Conservation (phyloP, 73 alveolate genomes). For the Symbiodinium natans region DNA sequence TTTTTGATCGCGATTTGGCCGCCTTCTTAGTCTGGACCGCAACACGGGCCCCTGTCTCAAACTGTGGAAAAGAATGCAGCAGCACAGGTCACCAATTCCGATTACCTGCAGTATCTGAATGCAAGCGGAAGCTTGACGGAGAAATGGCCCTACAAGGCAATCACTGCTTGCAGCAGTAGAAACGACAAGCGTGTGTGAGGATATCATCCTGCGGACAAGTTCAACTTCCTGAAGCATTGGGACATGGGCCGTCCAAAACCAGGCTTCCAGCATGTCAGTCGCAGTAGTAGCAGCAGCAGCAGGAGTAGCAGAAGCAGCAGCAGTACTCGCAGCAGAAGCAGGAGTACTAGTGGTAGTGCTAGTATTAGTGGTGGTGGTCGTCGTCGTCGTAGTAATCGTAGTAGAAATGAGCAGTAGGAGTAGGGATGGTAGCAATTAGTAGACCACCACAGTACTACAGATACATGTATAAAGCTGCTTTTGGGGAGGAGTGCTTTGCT, state of each 20-base stretch:
- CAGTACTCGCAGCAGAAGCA: too few relatives aligned
- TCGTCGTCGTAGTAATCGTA: too few relatives aligned
- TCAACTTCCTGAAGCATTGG: constrained; percentile 89
- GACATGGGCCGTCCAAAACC: constrained; percentile 21
- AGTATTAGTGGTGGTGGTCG: too few relatives aligned
- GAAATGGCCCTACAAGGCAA: background rate
- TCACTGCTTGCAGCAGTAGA: background rate
- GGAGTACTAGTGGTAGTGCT: too few relatives aligned
- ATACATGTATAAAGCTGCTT: too few relatives aligned
- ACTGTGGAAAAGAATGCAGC: too few relatives aligned
- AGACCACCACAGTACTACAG: too few relatives aligned
- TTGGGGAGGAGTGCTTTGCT: too few relatives aligned
- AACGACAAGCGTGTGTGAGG: background rate
- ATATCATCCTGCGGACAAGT: constrained; percentile 53
- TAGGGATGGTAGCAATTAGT: background rate
- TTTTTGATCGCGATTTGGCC: constrained; percentile 42
- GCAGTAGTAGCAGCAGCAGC: too few relatives aligned
- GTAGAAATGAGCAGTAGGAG: background rate
- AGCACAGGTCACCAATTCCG: constrained; percentile 43
- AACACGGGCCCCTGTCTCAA: too few relatives aligned
- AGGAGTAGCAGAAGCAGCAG: too few relatives aligned
- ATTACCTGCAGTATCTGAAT: background rate
- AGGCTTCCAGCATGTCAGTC: constrained; percentile 27
- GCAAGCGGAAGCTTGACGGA: constrained; percentile 40
- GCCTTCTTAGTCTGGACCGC: background rate